Evolutionary conservation across 1,284 basidiomycete species (phyloP).

Genomic region (Austroboletus rostrupii): DNA sequence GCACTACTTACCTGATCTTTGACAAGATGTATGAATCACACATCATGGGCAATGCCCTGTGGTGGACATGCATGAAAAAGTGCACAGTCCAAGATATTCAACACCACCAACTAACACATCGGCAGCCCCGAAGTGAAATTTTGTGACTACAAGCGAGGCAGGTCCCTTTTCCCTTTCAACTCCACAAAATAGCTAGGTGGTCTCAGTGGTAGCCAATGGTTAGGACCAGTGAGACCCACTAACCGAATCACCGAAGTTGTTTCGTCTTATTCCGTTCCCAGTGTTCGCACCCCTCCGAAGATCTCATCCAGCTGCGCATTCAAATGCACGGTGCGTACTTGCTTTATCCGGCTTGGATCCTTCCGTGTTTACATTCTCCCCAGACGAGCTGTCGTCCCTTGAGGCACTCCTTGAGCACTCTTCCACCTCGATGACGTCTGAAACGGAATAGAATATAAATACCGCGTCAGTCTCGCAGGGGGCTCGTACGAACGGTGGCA

Average conservation of each 20-base stretch:
- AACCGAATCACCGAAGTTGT: too few species aligned
- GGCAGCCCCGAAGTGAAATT: constrained; percentile 95
- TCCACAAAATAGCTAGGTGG: too few species aligned
- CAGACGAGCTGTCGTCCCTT: constrained; percentile 78
- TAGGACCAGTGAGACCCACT: too few species aligned
- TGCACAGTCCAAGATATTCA: constrained; percentile 37
- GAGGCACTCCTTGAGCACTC: constrained; percentile 75
- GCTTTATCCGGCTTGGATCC: not conserved
- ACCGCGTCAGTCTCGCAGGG: constrained; percentile 52
- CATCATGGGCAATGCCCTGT: constrained; percentile 89
- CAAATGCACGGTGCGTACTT: constrained; percentile 93
- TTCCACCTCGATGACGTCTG: constrained; percentile 74
- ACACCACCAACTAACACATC: not conserved
- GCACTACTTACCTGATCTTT: constrained; percentile 89
- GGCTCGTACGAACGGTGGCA: constrained; percentile 62
- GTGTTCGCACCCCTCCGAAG: constrained; percentile 93
- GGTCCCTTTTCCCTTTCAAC: constrained; percentile 8
- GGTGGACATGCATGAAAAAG: constrained; percentile 99
- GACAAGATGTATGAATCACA: constrained; percentile 97
- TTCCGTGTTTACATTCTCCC: constrained; percentile 2
- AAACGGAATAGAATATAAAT: constrained; percentile 62
- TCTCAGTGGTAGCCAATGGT: too few species aligned
- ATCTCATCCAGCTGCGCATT: constrained; percentile 91
- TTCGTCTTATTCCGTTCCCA: constrained; percentile 30
- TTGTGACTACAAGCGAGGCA: constrained; percentile 87